Percentiles rank a stretch among this genome's conserved stretches.
phyloP scores from a whole-genome alignment of 202 grass and related monocot species.

The Setaria viridis region DNA sequence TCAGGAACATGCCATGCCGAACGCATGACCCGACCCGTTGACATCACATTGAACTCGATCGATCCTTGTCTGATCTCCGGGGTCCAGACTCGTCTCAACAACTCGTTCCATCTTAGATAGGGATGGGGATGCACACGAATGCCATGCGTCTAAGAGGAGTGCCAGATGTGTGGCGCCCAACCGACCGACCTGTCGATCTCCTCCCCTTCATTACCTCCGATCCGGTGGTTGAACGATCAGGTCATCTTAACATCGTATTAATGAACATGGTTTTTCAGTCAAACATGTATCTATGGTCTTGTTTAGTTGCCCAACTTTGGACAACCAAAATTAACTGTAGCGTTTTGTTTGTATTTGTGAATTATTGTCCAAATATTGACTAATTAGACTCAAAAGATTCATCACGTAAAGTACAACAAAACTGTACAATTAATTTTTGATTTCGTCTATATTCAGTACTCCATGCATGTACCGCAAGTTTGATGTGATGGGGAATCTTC shows the following conservation, averaged over 20 bases:
- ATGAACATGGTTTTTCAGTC: neutral
- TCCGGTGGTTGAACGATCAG: neutral
- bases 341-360: no score
- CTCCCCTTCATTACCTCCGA: neutral
- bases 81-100: neutral
- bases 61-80: neutral
- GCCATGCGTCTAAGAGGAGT: neutral
- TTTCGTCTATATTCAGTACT: no score
- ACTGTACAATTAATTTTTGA: no score
- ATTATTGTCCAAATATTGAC: no score
- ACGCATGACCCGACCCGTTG: neutral
- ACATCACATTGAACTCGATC: neutral
- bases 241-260: neutral
- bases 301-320: no score
- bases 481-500: no score
- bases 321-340: no score
- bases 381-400: no score
- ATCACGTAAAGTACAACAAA: no score
- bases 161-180: neutral
- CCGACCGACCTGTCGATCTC: neutral
- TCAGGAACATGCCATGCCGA: neutral
- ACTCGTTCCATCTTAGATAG: neutral
- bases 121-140: neutral
- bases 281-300: neutral
- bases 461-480: no score